Percentiles rank a stretch among this genome's conserved stretches.
phyloP scores from a whole-genome alignment of 768 basidiomycete species.

The Mrakia blollopis region DNA sequence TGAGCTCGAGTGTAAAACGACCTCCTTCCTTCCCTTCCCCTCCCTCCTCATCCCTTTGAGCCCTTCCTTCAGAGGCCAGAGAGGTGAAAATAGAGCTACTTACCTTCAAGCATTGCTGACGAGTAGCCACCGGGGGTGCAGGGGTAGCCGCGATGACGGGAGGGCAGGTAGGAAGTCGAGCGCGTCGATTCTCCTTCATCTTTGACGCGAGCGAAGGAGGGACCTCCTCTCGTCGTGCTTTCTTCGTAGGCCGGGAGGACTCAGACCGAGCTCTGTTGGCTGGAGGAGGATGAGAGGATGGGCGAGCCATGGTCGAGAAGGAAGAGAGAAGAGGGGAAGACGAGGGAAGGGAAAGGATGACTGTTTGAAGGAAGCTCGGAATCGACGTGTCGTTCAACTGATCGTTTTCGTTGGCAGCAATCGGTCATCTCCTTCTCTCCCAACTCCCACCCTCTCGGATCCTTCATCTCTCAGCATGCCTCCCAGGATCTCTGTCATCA shows the following conservation, averaged over 20 bases:
- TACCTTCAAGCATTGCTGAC: background rate
- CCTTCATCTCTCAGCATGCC: background rate
- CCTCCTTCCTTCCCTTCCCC: background rate
- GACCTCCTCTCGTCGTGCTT: too few relatives aligned
- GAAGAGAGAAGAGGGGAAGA: too few relatives aligned
- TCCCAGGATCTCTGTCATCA: conserved; percentile 10
- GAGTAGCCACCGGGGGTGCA: background rate
- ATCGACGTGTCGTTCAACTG: too few relatives aligned
- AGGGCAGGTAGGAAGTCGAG: background rate
- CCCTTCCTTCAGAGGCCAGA: too few relatives aligned
- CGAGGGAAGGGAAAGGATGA: too few relatives aligned
- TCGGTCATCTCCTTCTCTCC: background rate
- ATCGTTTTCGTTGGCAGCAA: too few relatives aligned
- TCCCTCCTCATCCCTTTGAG: background rate
- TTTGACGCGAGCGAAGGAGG: too few relatives aligned
- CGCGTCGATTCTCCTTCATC: background rate
- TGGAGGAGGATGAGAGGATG: too few relatives aligned
- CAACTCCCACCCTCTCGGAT: background rate
- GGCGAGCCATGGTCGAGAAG: too few relatives aligned
- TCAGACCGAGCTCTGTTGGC: too few relatives aligned
- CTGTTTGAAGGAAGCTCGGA: too few relatives aligned
- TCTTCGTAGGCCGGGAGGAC: too few relatives aligned
- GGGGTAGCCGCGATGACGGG: background rate
- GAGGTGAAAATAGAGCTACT: background rate
- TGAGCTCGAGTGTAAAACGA: background rate